Evolutionary conservation across 257 asterid genomes (phyloP).

Genomic region (Solanum pennellii): DNA sequence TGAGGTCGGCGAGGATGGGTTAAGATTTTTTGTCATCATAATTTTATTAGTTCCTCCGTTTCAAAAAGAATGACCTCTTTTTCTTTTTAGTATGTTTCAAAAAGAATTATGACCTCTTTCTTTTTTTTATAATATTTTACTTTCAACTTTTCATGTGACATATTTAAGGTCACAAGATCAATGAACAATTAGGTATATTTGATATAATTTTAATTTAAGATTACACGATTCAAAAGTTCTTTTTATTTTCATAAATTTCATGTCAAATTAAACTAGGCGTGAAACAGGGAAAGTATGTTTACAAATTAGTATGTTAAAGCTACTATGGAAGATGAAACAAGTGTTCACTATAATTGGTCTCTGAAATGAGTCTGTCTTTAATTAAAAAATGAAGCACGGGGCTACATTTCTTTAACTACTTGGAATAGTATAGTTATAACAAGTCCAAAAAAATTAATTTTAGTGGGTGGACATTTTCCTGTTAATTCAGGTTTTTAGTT

Average conservation of each 20-base stretch:
- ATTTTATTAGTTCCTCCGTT: too few species aligned
- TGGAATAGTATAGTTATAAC: neutral
- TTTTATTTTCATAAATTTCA: too few species aligned
- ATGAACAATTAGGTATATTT: too few species aligned
- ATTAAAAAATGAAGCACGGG: neutral
- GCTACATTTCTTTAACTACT: neutral
- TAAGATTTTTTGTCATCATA: neutral
- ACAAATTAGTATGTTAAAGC: neutral
- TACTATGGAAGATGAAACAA: neutral
- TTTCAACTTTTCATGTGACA: too few species aligned
- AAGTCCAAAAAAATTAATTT: neutral
- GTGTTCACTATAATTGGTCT: neutral
- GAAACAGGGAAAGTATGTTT: neutral
- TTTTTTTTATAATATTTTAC: too few species aligned
- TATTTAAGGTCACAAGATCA: too few species aligned
- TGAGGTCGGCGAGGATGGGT: neutral
- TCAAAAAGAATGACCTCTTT: too few species aligned
- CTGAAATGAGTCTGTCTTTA: neutral
- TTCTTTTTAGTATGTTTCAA: too few species aligned
- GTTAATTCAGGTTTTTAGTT: conserved; percentile 3
- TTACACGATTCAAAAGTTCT: too few species aligned
- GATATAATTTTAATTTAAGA: too few species aligned
- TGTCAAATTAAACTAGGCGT: too few species aligned
- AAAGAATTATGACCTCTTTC: too few species aligned
- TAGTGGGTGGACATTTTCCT: neutral